Evolutionary conservation across 2,329 filamentous ascomycete genomes (phyloP), one percentile per base, ranked within the genome.

Genomic region (Xylariaceae sp.): DNA sequence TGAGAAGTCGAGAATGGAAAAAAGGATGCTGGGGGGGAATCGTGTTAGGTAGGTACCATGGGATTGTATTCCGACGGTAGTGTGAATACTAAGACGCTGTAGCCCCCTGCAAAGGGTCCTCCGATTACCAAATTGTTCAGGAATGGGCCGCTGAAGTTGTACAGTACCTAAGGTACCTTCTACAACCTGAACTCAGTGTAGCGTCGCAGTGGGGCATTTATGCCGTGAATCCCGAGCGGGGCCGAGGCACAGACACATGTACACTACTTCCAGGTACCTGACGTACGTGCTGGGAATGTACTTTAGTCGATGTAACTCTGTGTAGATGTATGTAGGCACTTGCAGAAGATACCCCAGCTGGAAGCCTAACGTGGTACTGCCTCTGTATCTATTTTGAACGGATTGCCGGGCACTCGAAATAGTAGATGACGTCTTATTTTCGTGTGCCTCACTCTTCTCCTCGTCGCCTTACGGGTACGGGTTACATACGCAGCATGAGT

Each of bases 1-100:
- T 54, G 64, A 61, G 45, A 58, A 48, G 71, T 62, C 57, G 66
- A 70, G 55, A 72, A 69, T 56, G 73, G 72, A 62, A 77, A 71
- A 68, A 73, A 75, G 50, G 74, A 75, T 56, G 47, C 9, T 9
- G 17, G 17, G 47, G 48, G 17, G 17, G 48, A 5, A n/a, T 13
- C 11, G 13, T 45, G 41, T 15, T 45, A n/a, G 41, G 41, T 45
- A 45, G 41, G 41, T 45, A 41, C 37, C 37, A 41, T 41, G 37
- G 37, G 37, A 41, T 41, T 41, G 37, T 9, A 41, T 30, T 30
- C 23, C 23, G 23, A 30, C 23, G 23, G 23, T 30, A 30, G 23
- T 30, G 23, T 30, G 23, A 30, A 30, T 30, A 30, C 23, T 30
- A 30, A 30, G 4, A 30, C 23, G 23, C 23, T 30, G 23, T 30